phyloP scores from a whole-genome alignment of 2,329 filamentous ascomycete species.

The Aschersonia sp. region DNA sequence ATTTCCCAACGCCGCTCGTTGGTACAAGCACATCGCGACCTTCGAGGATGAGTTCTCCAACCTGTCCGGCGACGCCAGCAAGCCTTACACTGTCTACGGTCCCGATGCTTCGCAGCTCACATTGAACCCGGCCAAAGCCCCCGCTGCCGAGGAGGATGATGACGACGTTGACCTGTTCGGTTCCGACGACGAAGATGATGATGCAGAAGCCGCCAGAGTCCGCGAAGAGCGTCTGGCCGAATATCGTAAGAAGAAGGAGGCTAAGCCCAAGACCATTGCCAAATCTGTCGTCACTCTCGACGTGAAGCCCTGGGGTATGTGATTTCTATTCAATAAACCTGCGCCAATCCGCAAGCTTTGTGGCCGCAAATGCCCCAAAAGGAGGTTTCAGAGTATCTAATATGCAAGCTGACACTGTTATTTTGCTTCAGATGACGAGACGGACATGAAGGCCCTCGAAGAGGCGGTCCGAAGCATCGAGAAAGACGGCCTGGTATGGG shows the following conservation, averaged over 20 bases:
- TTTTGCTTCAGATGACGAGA: slow-evolving; percentile 62
- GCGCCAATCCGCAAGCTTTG: too few species aligned
- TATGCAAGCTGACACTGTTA: not conserved
- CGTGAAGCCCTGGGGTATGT: slow-evolving; percentile 97
- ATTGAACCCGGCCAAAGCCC: slow-evolving; percentile 75
- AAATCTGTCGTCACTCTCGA: slow-evolving; percentile 95
- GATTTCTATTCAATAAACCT: not conserved
- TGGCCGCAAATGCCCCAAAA: too few species aligned
- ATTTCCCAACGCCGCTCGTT: slow-evolving; percentile 88
- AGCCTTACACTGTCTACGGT: slow-evolving; percentile 81
- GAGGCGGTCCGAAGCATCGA: slow-evolving; percentile 67
- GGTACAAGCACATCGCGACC: slow-evolving; percentile 97
- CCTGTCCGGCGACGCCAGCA: slow-evolving; percentile 80
- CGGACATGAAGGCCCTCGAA: slow-evolving; percentile 75
- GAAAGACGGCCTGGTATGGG: slow-evolving; percentile 93
- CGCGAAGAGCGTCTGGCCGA: slow-evolving; percentile 84
- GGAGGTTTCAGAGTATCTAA: too few species aligned
- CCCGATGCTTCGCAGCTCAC: slow-evolving; percentile 67
- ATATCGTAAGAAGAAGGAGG: slow-evolving; percentile 94
- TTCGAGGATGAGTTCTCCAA: slow-evolving; percentile 87
- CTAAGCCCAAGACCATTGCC: slow-evolving; percentile 79
- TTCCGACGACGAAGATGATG: slow-evolving; percentile 86
- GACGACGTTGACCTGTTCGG: slow-evolving; percentile 91
- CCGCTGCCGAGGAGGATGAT: slow-evolving; percentile 50
- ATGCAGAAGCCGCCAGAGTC: slow-evolving; percentile 69